Conservation (phyloP, 192 early-diverging fungal genomes). For the Piromyces finnis region DNA sequence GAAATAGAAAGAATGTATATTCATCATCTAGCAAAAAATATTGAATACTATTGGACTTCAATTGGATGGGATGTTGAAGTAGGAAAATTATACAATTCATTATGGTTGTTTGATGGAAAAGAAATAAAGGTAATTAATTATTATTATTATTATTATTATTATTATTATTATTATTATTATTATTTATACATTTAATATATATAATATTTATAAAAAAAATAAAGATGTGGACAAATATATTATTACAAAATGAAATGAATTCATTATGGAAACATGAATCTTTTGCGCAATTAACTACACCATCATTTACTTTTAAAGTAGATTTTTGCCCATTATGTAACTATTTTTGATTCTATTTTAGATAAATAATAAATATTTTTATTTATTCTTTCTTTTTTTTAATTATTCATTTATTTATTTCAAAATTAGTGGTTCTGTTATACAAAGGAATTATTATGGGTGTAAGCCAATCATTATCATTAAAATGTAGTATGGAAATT, state of each 20-base stretch:
- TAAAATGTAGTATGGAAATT: slow-evolving; percentile 31
- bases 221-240: not conserved
- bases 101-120: slow-evolving; percentile 53
- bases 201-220: too few relatives aligned
- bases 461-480: slow-evolving; percentile 43
- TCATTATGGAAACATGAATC: not conserved
- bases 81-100: slow-evolving; percentile 31
- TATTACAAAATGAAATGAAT: slow-evolving; percentile 4
- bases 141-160: not conserved
- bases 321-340: slow-evolving; percentile 69
- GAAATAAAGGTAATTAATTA: slow-evolving; percentile 27
- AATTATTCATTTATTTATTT: too few relatives aligned
- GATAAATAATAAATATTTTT: too few relatives aligned
- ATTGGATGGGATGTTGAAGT: slow-evolving; percentile 14
- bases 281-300: not conserved
- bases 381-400: slow-evolving; percentile 1
- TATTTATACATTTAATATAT: too few relatives aligned
- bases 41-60: slow-evolving; percentile 63
- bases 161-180: not conserved
- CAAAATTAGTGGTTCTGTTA: slow-evolving; percentile 37
- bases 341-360: not conserved
- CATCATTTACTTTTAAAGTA: slow-evolving; percentile 28
- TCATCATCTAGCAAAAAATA: slow-evolving; percentile 27
- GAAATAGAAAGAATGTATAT: slow-evolving; percentile 26
- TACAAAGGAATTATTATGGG: slow-evolving; percentile 57